Base-by-base conservation (phyloP, 116 monocot genomes). In the Papilionanthe hybrid region DNA sequence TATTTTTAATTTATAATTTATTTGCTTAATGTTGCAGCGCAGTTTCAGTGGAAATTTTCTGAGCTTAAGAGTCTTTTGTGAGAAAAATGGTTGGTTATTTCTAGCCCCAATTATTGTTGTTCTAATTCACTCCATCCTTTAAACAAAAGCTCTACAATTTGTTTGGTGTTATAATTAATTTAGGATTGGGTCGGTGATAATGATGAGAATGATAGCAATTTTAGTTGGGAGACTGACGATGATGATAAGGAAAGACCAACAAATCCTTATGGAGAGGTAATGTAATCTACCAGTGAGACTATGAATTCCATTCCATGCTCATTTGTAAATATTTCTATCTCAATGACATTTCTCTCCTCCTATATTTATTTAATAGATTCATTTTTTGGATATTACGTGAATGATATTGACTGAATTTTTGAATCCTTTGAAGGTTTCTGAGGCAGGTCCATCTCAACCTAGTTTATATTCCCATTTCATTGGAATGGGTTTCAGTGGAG, bases 401-500 rank as follows among this genome's bases (percentile, higher is more conserved):
- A 73, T 27, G 1, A 48, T 75, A 49, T 28, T 75, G 25, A 75
- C 25, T 42, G 27, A 49, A 27, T 50, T 75, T 12, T 17, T 25
- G 25, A 25, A 48, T 75, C 13, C 49, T 55, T 75, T 77, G 77
- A 72, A 82, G 82, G 77, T 58, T 68, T 55, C 27, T 32, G 83
- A 85, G 78, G 86, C 83, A 45, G 88, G 88, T 49, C 78, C 92
- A 30, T 92, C 94, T 74, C 60, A 76, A 10, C 77, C 88, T 11
- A 78, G 72, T 5, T 63, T 85, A 79, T 48, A 77, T 49, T 75
- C 86, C 10, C 76, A 86, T 53, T 92, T 86, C 60, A 76, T 90
- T 27, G 83, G 32, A 7, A 95, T 95, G 94, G 94, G 94, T 3
- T 95, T 95, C 41, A 23, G 84, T 0, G 76, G 87, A 69, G 85